Evolutionary conservation across 2,329 filamentous ascomycete genomes (phyloP).

Genomic region (Aspergillus ochraceus): DNA sequence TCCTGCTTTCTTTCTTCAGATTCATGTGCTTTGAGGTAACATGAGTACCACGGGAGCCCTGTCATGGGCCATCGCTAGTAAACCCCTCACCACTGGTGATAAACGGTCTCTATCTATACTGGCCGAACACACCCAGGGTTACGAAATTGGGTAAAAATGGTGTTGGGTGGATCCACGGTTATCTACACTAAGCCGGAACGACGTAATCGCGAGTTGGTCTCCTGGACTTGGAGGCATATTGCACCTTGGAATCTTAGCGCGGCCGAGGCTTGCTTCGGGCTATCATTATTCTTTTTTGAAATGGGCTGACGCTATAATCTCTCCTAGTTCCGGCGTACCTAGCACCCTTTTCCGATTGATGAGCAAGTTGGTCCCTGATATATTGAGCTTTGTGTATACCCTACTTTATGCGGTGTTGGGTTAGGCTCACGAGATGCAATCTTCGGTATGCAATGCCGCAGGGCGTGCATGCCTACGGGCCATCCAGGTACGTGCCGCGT

Average conservation of each 20-base stretch:
- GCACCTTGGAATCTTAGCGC: not conserved
- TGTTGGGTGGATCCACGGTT: slow-evolving; percentile 5
- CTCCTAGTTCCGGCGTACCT: not conserved
- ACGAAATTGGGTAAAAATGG: not conserved
- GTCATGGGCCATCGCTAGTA: no score
- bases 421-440: not conserved
- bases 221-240: not conserved
- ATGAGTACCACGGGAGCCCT: not conserved
- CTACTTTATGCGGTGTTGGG: not conserved
- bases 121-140: not conserved
- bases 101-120: no score
- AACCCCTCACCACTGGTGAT: no score
- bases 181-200: not conserved
- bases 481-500: not conserved
- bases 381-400: not conserved
- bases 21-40: not conserved
- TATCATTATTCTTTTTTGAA: not conserved
- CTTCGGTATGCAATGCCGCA: not conserved
- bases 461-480: not conserved
- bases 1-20: not conserved
- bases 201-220: not conserved
- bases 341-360: not conserved
- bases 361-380: not conserved
- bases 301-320: not conserved
- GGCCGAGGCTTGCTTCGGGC: not conserved